Conservation (phyloP, 176 grass and related monocot species). For the bread wheat (Triticum aestivum) region DNA sequence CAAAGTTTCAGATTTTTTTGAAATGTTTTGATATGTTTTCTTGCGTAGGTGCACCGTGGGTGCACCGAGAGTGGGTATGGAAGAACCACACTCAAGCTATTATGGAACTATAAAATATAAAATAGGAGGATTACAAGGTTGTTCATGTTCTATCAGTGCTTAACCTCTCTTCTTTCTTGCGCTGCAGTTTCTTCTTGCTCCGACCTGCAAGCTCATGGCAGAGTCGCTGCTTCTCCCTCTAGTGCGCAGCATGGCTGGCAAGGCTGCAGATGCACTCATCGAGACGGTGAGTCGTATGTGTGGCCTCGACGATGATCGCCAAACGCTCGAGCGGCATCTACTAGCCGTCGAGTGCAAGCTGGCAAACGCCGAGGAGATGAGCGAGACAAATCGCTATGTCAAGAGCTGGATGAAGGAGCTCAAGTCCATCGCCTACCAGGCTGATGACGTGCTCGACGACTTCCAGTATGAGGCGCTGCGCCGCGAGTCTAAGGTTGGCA, state of each 20-base stretch:
- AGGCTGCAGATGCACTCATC: neutral
- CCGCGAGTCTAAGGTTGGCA: too few relatives aligned
- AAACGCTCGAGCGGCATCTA: neutral
- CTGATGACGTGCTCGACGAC: slow-evolving; percentile 46
- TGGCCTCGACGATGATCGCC: neutral
- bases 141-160: too few relatives aligned
- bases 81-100: too few relatives aligned
- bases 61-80: too few relatives aligned
- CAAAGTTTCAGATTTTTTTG: too few relatives aligned
- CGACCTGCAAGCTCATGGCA: neutral
- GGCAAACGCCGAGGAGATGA: neutral
- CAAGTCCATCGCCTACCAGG: slow-evolving; percentile 26
- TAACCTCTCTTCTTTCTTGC: too few relatives aligned
- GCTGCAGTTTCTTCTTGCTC: too few relatives aligned
- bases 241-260: neutral
- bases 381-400: neutral
- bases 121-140: too few relatives aligned
- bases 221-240: neutral
- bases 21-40: too few relatives aligned
- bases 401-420: neutral
- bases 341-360: neutral
- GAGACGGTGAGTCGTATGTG: neutral
- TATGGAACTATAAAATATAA: too few relatives aligned
- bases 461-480: slow-evolving; percentile 23
- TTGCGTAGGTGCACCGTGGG: too few relatives aligned